Conservation (phyloP, 768 basidiomycete genomes). For the Podaxis sp. region DNA sequence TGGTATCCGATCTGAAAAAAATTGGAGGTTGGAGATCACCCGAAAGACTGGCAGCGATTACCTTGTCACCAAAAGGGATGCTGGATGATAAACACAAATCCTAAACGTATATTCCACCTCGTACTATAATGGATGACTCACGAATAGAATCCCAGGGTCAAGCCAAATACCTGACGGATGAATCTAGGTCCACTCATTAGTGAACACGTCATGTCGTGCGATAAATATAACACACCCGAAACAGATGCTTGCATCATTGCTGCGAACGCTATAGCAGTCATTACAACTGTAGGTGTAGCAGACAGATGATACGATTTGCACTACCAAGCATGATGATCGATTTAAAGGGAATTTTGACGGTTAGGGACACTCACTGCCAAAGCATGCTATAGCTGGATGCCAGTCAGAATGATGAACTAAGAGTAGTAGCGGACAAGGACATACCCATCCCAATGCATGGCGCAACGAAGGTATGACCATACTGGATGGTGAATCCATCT, state of each 20-base stretch:
- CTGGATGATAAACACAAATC: constrained; percentile 13
- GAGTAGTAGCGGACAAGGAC: constrained; percentile 3
- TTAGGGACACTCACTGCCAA: constrained; percentile 25
- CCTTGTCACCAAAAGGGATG: constrained; percentile 32
- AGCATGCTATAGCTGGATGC: constrained; percentile 28
- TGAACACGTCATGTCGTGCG: background rate
- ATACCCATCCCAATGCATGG: constrained; percentile 36
- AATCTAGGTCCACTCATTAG: constrained; percentile 19
- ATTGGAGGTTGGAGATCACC: background rate
- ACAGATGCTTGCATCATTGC: constrained; percentile 34
- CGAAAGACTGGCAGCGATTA: constrained; percentile 7
- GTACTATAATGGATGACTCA: constrained; percentile 12
- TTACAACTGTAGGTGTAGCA: constrained; percentile 36
- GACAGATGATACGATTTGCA: constrained; percentile 32
- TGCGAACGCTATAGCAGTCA: constrained; percentile 31
- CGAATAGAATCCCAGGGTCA: constrained; percentile 36
- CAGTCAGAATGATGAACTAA: background rate
- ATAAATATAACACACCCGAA: constrained; percentile 28
- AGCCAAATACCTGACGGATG: constrained; percentile 32
- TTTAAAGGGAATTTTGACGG: background rate
- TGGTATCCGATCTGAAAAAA: constrained; percentile 29
- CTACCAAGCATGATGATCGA: constrained; percentile 13
- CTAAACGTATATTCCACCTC: background rate
- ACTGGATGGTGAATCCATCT: constrained; percentile 33
- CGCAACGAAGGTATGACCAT: constrained; percentile 28